Base-by-base conservation (phyloP, 768 basidiomycete genomes). In the Daedaleopsis nitida region DNA sequence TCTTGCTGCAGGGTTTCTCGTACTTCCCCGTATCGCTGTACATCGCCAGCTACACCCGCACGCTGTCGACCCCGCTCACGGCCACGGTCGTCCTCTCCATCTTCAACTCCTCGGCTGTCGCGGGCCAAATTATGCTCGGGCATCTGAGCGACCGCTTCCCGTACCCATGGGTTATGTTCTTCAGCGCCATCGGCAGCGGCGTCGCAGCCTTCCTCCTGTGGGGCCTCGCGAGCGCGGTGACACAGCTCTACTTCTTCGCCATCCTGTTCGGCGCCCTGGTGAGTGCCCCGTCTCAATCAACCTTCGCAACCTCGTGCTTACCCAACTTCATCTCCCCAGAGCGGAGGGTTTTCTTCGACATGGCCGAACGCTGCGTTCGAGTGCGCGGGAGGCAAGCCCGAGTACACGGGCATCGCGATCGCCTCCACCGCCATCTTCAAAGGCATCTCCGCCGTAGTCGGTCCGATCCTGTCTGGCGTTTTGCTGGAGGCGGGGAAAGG, bases 11-110 rank as follows among this genome's bases (percentile, higher is more conserved):
- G 56, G 68, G 68, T 10, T 56, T 71, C 21, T 65, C 66, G n/a
- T 69, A 66, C 55, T 68, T 68, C 63, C 68, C 67, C 23, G 70
- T 67, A 2, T 71, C 68, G 10, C 61, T 69, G 3, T 69, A 71
- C 48, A 69, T 68, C 14, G 64, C 70, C 5, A 59, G 62, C 5
- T 71, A 67, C 61, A 54, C 64, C 5, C 64, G 58, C 3, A 42
- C 66, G 12, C 58, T 68, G 8, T 63, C 64, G 2, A 66, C 67
- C 3, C 67, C 65, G 10, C 59, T 67, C 0, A 65, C 65, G 4
- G 68, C 68, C 8, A 67, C 68, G 0, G 48, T 68, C 42, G 67
- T 63, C 0, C 65, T 71, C 7, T 66, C 68, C 24, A 21, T 68
- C 14, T 71, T 69, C 66, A 71, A 69, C 58, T 64, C 65, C 12